Evolutionary conservation across 345 rosid species (phyloP), one percentile per base, ranked within the genome.

Genomic region (Salix brachista): DNA sequence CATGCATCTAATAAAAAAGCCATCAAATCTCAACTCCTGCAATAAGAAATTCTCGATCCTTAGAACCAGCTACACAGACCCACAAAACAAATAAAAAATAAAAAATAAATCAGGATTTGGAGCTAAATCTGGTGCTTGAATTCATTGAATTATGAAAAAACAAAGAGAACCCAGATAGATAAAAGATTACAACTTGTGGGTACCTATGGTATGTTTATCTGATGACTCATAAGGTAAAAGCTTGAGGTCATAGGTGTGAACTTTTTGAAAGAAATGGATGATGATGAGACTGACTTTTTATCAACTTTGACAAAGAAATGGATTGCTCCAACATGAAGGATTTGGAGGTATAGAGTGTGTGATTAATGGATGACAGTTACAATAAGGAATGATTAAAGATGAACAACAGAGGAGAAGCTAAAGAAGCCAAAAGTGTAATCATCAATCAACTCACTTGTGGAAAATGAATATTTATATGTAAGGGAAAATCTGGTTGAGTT

Each of bases 381-480:
- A 3, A 58, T 6, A 30, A 67, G 11, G 32, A 54, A 68, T 37
- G 79, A 25, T 58, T 18, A 28, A 50, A 69, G 73, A 58, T 6
- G 60, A 41, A 11, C 19, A 34, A 19, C 41, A 6, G 23, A 14
- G 48, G 72, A 54, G 12, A n/a, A n/a, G 68, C 25, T 44, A 65
- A 65, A 34, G 4, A 8, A 14, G 26, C 44, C n/a, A 28, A 46
- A 61, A 19, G 46, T 17, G 62, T 30, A 28, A 64, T 4, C 61
- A 30, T 42, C 46, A 18, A 58, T 8, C 64, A 58, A n/a, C 3
- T 25, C 11, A 0, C 6, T 19, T 0, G 39, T 41, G 8, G 69
- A 73, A 73, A 39, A 58, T 73, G 25, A 26, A n/a, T 18, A 61
- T 62, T 73, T 42, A 73, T 73, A 62, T 62, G 69, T 5, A 28